Evolutionary conservation across 2,329 filamentous ascomycete genomes (phyloP), one percentile per base, ranked within the genome.

Genomic region (Drechslerella coelobrocha): DNA sequence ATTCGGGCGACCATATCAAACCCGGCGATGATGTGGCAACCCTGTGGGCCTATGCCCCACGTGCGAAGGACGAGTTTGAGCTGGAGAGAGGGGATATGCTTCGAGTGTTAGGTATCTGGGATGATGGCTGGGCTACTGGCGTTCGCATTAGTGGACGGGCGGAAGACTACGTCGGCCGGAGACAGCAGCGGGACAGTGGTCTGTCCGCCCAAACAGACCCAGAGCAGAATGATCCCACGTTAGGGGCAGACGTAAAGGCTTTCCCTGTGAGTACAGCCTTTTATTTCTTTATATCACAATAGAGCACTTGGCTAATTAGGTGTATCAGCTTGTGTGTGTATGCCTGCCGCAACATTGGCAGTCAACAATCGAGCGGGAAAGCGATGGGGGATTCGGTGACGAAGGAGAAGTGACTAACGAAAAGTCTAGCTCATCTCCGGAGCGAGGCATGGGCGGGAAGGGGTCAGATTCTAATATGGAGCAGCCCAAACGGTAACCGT

Each of bases 31-130:
- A 89, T 68, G 93, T 99, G 43, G 86, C 94, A 12, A 91, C 92
- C 1, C 84, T 99, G 12, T 99, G 94, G 94, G 93, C 94, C 1
- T 99, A 99, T 79, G 91, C 96, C 76, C 93, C 94, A 31, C 89
- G 94, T 31, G 94, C 94, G 2, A 86, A 88, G 27, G 94, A 99
- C 76, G 94, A 99, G 78, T 97, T 97, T 77, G 84, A 91, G 39
- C 83, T 99, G 37, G 94, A 97, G 76, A 87, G 94, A 66, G 94
- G 94, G 59, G 94, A 99, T 78, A 97, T 99, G 92, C 84, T 99
- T 77, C 97, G 97, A 81, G 88, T 99, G 12, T 89, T 97, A 29
- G 94, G 94, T 72, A 99, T 99, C 74, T 99, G 94, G 94, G 94
- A 99, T 77, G 94, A 99, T 78, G 94, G 75, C 50, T 99, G 94